Percentiles rank a stretch among this genome's conserved stretches.
Evolutionary conservation across 495 filamentous ascomycete species (phyloP).

Genomic region (Neurospora hispaniola): DNA sequence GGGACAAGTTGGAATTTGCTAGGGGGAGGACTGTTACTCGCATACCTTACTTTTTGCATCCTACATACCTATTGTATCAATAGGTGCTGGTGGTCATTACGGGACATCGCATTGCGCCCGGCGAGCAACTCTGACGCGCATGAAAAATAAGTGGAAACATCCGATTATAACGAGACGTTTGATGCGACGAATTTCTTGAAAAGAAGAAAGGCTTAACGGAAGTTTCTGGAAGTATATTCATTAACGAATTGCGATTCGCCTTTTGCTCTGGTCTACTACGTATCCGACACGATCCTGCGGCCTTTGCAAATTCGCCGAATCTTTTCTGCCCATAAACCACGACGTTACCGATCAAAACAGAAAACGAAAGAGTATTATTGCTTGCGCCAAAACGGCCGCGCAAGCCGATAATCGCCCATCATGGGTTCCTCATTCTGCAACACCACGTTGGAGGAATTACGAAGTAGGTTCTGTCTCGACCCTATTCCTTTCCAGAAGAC

Average conservation of each 20-base stretch:
- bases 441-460: conserved; percentile 44
- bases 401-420: background rate
- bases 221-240: background rate
- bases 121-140: background rate
- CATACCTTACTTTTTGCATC: background rate
- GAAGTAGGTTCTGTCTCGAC: conserved; percentile 31
- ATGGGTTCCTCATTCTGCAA: conserved; percentile 25
- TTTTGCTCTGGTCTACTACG: background rate
- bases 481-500: too few species aligned
- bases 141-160: background rate
- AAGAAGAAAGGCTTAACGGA: background rate
- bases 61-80: background rate
- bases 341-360: background rate
- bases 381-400: background rate
- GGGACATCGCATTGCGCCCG: background rate
- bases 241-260: background rate
- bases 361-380: background rate
- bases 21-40: background rate
- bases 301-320: background rate
- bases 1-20: background rate
- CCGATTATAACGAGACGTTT: background rate
- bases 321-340: background rate
- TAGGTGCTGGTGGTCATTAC: background rate
- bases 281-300: background rate
- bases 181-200: background rate